Evolutionary conservation across 345 rosid genomes (phyloP), one percentile per base, ranked within the genome.

Genomic region (Excoecaria cochinchinensis): DNA sequence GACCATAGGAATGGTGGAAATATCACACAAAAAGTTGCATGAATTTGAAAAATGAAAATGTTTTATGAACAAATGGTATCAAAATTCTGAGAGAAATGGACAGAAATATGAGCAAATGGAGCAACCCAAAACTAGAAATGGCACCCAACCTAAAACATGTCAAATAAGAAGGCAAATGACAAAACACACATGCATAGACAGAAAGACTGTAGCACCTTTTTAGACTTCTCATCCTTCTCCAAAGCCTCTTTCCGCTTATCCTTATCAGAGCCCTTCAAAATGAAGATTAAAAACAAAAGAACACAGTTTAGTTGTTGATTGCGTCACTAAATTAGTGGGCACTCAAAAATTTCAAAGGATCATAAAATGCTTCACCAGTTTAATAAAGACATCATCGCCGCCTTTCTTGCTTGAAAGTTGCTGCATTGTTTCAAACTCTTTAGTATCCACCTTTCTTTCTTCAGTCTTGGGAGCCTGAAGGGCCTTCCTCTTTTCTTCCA

Each of bases 381-480:
- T 90, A 78, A 86, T 83, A 63, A 88, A 63, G 63, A 88, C 63
- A 19, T 87, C 90, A 72, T 85, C 81, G 8, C 74, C 84, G 14
- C 46, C 87, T 82, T 91, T 91, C 86, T 91, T 91, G 81, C 68
- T 89, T 13, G 89, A 84, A 73, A 91, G 85, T 77, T 88, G 96
- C 73, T 85, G 91, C 96, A 91, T 89, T 36, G 90, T 75, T 79
- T 80, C 88, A 47, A 91, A 91, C 77, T 78, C 96, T 84, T 85
- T 88, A 16, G 78, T 61, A 72, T 89, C 91, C 67, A 89, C 93
- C 78, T 89, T 91, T 76, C 93, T 87, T 74, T 81, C 93, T 79
- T 89, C 89, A 9, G 87, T 79, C 84, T 85, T 91, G 11, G 79
- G 80, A 8, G 86, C 82, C 74, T 74, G 90, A 56, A 89, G 82